A percentile compares a stretch with the other conserved stretches of the same genome.
These are phyloP conservation scores for Candida insectalens DNA, from an alignment of 805 yeast species.

Conservation along the genomic window DNA sequence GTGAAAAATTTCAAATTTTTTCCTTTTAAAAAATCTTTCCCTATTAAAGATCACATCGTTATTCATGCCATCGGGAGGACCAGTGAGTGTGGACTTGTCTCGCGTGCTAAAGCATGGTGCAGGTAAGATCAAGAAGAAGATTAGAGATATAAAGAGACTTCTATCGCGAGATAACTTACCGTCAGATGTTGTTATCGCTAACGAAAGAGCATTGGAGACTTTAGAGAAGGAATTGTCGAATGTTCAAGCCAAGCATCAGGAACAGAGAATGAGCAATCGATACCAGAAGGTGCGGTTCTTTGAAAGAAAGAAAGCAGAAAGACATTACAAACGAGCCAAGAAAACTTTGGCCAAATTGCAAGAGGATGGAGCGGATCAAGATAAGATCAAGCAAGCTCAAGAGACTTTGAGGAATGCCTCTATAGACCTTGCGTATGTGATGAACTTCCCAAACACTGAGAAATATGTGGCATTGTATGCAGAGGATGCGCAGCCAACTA, in stretches of 20 bases:
- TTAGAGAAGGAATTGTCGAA: conserved; percentile 35
- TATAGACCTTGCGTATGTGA: conserved; percentile 64
- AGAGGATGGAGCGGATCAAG: conserved; percentile 4
- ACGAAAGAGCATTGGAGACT: conserved; percentile 37
- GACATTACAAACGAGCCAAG: conserved; percentile 50
- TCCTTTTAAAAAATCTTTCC: not conserved
- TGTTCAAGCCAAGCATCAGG: conserved; percentile 29
- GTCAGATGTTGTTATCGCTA: conserved; percentile 40
- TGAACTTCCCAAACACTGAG: conserved; percentile 67
- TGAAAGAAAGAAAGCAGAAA: conserved; percentile 75
- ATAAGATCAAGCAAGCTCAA: conserved; percentile 27
- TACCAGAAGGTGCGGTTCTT: conserved; percentile 93
- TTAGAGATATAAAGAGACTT: conserved; percentile 76
- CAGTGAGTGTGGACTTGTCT: conserved; percentile 23
- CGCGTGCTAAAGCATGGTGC: conserved; percentile 21
- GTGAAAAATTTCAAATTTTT: not conserved
- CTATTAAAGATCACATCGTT: too few species aligned
- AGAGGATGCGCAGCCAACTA: conserved; percentile 20
- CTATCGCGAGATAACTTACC: conserved; percentile 48
- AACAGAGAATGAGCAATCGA: conserved; percentile 43
- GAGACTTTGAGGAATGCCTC: conserved; percentile 46
- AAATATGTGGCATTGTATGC: conserved; percentile 70
- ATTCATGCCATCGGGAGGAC: too few species aligned
- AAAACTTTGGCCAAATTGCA: conserved; percentile 28
- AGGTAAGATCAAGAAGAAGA: conserved; percentile 67